A percentile compares a stretch with the other conserved stretches of the same genome.
Conservation (phyloP, 1,139 yeast species). For the Hyphopichia khmerensis region DNA sequence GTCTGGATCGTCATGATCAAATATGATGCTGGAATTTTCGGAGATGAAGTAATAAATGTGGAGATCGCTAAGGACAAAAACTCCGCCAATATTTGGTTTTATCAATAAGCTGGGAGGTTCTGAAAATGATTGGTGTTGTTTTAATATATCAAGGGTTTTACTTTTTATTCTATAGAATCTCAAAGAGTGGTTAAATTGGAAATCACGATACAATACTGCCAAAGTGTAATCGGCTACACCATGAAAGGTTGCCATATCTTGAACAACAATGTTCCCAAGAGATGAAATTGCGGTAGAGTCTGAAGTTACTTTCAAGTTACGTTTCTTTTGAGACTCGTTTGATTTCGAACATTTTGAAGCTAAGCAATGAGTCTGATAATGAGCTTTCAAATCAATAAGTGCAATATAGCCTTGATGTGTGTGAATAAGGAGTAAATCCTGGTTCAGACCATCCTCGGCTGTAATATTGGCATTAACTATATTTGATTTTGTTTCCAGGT, state of each 20-base stretch:
- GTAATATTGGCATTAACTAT: neutral
- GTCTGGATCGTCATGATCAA: neutral
- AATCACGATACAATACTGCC: slow-evolving; percentile 38
- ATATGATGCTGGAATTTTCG: neutral
- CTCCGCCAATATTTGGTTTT: slow-evolving; percentile 26
- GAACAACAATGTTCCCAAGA: slow-evolving; percentile 30
- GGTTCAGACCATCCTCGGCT: neutral
- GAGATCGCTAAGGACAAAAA: slow-evolving; percentile 28
- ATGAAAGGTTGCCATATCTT: slow-evolving; percentile 18
- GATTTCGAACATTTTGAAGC: neutral
- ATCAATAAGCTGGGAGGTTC: slow-evolving; percentile 32
- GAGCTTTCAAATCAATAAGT: neutral
- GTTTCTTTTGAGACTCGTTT: neutral
- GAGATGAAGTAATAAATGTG: slow-evolving; percentile 30
- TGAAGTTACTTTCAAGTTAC: neutral
- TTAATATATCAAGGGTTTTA: slow-evolving; percentile 6
- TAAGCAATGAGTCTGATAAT: neutral
- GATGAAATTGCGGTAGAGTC: neutral
- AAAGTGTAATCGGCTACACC: slow-evolving; percentile 9
- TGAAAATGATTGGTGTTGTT: slow-evolving; percentile 35
- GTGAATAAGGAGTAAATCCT: neutral
- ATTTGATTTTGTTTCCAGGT: neutral
- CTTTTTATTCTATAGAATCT: slow-evolving; percentile 22
- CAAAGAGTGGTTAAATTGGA: slow-evolving; percentile 30
- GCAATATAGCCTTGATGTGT: slow-evolving; percentile 20